These are phyloP conservation scores for Cylindrodendrum hubeiense DNA, from an alignment of 2,329 filamentous ascomycete species.

Conservation along the genomic window DNA sequence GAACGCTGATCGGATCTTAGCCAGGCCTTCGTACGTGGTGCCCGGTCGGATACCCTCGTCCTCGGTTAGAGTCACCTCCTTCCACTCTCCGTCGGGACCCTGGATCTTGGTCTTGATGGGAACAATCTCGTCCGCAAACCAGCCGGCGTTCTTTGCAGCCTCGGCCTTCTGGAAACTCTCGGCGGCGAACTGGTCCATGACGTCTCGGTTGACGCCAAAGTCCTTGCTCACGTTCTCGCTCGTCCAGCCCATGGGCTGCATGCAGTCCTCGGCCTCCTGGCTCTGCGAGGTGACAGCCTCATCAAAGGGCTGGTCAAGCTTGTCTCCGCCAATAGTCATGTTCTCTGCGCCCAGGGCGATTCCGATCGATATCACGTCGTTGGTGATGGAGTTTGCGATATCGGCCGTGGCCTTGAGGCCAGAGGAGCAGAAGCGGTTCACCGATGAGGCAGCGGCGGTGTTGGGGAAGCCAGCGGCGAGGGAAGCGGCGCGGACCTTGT, in stretches of 20 bases:
- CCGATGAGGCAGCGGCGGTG: slow-evolving; percentile 82
- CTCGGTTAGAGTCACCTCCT: slow-evolving; percentile 81
- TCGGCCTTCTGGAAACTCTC: slow-evolving; percentile 92
- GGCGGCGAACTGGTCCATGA: slow-evolving; percentile 87
- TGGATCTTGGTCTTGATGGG: slow-evolving; percentile 87
- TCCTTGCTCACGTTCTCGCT: slow-evolving; percentile 95
- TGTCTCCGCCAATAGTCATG: slow-evolving; percentile 83
- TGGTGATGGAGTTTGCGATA: slow-evolving; percentile 87
- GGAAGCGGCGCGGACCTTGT: slow-evolving; percentile 89
- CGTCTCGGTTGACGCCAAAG: slow-evolving; percentile 84
- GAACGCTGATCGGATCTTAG: slow-evolving; percentile 92
- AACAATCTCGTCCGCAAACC: slow-evolving; percentile 93
- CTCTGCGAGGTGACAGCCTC: slow-evolving; percentile 77
- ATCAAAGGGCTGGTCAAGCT: slow-evolving; percentile 79
- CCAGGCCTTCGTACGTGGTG: slow-evolving; percentile 84
- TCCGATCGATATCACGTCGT: slow-evolving; percentile 87
- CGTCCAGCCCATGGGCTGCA: slow-evolving; percentile 98
- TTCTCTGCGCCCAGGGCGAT: slow-evolving; percentile 89
- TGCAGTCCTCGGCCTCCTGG: slow-evolving; percentile 86
- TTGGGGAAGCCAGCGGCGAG: slow-evolving; percentile 95
- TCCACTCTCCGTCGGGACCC: slow-evolving; percentile 83
- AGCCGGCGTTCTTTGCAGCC: slow-evolving; percentile 88
- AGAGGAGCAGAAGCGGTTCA: slow-evolving; percentile 98
- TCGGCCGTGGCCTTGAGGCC: slow-evolving; percentile 96
- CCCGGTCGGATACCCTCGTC: slow-evolving; percentile 94